These are phyloP conservation scores for Termitomyces sp. DNA, from an alignment of 768 basidiomycete genomes.

Conservation along the genomic window DNA sequence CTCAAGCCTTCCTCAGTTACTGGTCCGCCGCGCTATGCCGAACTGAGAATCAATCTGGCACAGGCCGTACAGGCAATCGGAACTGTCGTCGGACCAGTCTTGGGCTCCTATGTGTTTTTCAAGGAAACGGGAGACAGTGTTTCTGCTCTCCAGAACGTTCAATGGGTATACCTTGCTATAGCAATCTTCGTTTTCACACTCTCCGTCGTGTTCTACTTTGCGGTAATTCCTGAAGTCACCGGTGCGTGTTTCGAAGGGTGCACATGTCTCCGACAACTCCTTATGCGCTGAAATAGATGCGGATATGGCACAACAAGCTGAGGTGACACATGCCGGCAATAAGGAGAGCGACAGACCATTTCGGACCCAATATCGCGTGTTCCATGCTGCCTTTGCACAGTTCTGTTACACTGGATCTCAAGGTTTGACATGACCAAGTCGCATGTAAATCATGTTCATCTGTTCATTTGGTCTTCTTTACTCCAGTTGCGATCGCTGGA, in stretches of 20 bases:
- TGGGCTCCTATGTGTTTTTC: constrained; percentile 29
- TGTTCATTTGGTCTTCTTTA: not conserved
- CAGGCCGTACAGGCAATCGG: constrained; percentile 27
- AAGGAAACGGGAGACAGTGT: constrained; percentile 25
- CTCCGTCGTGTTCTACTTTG: constrained; percentile 25
- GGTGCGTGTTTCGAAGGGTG: constrained; percentile 9
- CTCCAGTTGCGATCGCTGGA: constrained; percentile 23
- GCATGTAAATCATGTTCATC: not conserved
- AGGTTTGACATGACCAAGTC: constrained; percentile 11
- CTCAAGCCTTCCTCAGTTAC: constrained; percentile 15
- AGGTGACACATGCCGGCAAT: constrained; percentile 23
- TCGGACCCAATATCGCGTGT: constrained; percentile 22
- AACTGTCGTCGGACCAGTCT: constrained; percentile 26
- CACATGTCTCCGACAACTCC: not conserved
- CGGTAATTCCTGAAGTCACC: constrained; percentile 28
- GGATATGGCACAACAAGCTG: constrained; percentile 29
- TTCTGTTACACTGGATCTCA: constrained; percentile 27
- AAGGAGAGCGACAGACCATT: constrained; percentile 21
- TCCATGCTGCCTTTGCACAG: constrained; percentile 27
- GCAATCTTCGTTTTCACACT: constrained; percentile 27
- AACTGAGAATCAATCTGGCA: constrained; percentile 27
- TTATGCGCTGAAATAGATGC: constrained; percentile 14
- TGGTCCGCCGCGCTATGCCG: constrained; percentile 27
- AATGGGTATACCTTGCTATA: constrained; percentile 30
- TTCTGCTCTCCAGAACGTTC: constrained; percentile 23